Evolutionary conservation across 2,329 filamentous ascomycete genomes (phyloP).

Genomic region (Penicillium italicum): DNA sequence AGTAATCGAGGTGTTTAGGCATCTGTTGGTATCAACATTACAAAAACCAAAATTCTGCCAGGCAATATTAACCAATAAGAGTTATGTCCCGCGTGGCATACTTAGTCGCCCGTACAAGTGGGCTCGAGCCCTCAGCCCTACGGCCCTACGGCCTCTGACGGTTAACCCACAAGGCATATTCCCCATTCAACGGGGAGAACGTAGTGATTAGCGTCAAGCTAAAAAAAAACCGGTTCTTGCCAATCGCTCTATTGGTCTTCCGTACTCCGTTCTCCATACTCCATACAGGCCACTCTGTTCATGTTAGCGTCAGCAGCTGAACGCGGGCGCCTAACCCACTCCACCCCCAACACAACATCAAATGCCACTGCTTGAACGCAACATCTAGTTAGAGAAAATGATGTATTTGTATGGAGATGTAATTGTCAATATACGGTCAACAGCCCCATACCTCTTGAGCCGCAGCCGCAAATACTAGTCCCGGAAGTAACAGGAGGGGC

Average conservation of each 20-base stretch:
- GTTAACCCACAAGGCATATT: neutral
- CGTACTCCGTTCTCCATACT: neutral
- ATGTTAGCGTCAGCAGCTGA: conserved; percentile 24
- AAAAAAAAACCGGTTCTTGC: neutral
- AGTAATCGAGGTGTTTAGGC: no score
- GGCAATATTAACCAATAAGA: no score
- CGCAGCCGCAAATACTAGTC: neutral
- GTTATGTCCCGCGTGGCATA: no score
- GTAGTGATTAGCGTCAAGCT: neutral
- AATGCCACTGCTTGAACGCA: neutral
- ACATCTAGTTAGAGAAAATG: neutral
- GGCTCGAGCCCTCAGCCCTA: conserved; percentile 9
- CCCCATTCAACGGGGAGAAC: neutral
- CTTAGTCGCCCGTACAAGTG: no score
- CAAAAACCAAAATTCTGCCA: no score
- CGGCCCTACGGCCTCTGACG: conserved; percentile 5
- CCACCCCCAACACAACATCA: neutral
- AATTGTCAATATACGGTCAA: neutral
- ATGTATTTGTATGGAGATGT: neutral
- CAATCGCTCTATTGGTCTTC: neutral
- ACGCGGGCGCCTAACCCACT: conserved; percentile 18
- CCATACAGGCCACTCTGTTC: neutral
- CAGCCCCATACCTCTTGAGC: neutral
- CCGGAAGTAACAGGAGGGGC: neutral
- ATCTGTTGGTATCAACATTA: no score